Percentiles rank a stretch among this genome's conserved stretches.
phyloP scores from a whole-genome alignment of 352 stramenopile genomes.

The Globisporangium cystogenes region DNA sequence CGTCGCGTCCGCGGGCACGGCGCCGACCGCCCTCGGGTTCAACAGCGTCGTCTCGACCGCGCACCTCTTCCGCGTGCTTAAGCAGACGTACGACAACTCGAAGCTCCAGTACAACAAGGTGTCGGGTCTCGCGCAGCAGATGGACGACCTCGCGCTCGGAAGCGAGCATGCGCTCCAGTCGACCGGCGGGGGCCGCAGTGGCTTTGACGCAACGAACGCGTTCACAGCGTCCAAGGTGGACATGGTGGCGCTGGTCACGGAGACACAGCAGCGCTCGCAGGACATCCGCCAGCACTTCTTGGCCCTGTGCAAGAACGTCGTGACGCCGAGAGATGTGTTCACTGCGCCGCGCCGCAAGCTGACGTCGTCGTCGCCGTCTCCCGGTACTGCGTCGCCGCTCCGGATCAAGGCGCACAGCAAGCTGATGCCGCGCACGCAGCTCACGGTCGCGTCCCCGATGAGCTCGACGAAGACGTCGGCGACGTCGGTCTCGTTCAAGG shows the following conservation, averaged over 20 bases:
- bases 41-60: slow-evolving; percentile 23
- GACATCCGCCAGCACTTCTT: slow-evolving; percentile 48
- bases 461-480: slow-evolving; percentile 36
- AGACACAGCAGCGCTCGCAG: slow-evolving; percentile 36
- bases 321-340: slow-evolving; percentile 54
- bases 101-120: slow-evolving; percentile 72
- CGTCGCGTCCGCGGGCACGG: slow-evolving; percentile 29
- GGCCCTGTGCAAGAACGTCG: slow-evolving; percentile 50
- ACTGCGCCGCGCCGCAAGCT: slow-evolving; percentile 34
- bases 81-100: slow-evolving; percentile 71
- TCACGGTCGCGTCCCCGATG: slow-evolving; percentile 63
- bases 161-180: slow-evolving; percentile 19
- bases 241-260: slow-evolving; percentile 38
- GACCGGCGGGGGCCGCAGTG: slow-evolving; percentile 14
- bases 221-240: slow-evolving; percentile 33
- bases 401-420: slow-evolving; percentile 54
- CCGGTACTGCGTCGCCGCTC: slow-evolving; percentile 20
- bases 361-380: slow-evolving; percentile 7
- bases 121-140: slow-evolving; percentile 38
- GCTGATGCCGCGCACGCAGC: slow-evolving; percentile 59
- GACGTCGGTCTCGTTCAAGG: slow-evolving; percentile 50
- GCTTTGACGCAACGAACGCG: slow-evolving; percentile 13
- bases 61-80: slow-evolving; percentile 62
- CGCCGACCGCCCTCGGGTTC: slow-evolving; percentile 7
- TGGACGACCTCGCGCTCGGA: slow-evolving; percentile 46